phyloP scores from a whole-genome alignment of 2,329 filamentous ascomycete species.

The Aspergillus puulaauensis region DNA sequence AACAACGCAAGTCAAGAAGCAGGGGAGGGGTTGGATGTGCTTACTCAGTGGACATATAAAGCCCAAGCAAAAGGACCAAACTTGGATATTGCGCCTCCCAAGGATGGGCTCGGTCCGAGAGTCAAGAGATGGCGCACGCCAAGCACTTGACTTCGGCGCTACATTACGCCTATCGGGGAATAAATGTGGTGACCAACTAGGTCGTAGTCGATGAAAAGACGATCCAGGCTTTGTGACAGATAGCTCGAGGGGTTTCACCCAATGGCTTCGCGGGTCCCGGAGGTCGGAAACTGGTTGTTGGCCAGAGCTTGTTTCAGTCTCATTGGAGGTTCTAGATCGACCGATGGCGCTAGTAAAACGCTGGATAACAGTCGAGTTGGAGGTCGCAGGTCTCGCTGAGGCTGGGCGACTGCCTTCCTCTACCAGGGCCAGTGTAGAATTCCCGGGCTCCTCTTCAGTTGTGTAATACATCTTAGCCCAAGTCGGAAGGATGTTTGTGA shows the following conservation, averaged over 20 bases:
- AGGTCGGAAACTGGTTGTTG: constrained; percentile 24
- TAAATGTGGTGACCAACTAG: constrained; percentile 72
- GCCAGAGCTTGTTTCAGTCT: constrained; percentile 15
- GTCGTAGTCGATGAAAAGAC: constrained; percentile 51
- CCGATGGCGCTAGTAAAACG: constrained; percentile 32
- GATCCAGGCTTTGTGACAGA: constrained; percentile 27
- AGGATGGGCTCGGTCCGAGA: constrained; percentile 63
- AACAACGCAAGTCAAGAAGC: not conserved
- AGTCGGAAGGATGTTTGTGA: constrained; percentile 45
- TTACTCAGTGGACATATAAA: constrained; percentile 74
- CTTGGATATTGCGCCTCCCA: constrained; percentile 70
- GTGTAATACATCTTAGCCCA: constrained; percentile 68
- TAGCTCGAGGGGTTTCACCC: constrained; percentile 33
- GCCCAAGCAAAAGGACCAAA: constrained; percentile 71
- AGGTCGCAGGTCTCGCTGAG: constrained; percentile 28
- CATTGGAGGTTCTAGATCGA: constrained; percentile 21
- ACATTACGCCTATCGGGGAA: constrained; percentile 61
- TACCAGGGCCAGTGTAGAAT: constrained; percentile 41
- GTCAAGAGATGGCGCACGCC: constrained; percentile 71
- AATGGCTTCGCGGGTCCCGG: constrained; percentile 45
- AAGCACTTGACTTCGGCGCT: constrained; percentile 57
- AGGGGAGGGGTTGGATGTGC: constrained; percentile 25
- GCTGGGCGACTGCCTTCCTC: constrained; percentile 34
- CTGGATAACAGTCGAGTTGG: constrained; percentile 31
- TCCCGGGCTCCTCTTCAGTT: constrained; percentile 58